These are phyloP conservation scores for Cryphonectria naterciae DNA, from an alignment of 2,329 filamentous ascomycete genomes.

Conservation along the genomic window DNA sequence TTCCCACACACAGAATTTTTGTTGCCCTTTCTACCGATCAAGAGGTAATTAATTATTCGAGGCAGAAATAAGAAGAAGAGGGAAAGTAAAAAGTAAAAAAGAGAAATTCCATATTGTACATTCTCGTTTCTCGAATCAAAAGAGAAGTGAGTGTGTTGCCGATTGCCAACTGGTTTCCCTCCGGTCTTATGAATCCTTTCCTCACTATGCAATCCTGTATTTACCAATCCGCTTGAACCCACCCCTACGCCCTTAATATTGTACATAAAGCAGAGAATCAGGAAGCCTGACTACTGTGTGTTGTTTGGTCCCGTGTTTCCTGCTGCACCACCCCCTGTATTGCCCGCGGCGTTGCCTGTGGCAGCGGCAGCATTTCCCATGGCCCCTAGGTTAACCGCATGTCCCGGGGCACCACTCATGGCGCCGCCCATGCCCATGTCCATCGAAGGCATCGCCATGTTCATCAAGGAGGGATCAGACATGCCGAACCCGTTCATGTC, in stretches of 20 bases:
- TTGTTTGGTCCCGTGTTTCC: slow-evolving; percentile 9
- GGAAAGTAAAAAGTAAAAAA: background rate
- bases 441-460: slow-evolving; percentile 27
- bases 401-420: slow-evolving; percentile 15
- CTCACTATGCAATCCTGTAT: background rate
- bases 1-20: background rate
- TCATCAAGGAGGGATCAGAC: slow-evolving; percentile 27
- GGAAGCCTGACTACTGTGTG: background rate
- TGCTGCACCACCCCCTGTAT: background rate
- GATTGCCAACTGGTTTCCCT: slow-evolving; percentile 1
- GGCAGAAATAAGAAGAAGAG: background rate
- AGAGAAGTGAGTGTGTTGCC: background rate
- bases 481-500: slow-evolving; percentile 29
- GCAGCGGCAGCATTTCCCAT: slow-evolving; percentile 11
- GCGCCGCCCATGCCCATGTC: slow-evolving; percentile 19
- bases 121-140: background rate
- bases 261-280: background rate
- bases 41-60: slow-evolving; percentile 13
- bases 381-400: slow-evolving; percentile 2
- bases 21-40: background rate
- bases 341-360: slow-evolving; percentile 11
- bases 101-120: slow-evolving; percentile 18
- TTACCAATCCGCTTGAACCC: background rate
- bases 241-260: background rate
- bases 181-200: background rate